phyloP scores from a whole-genome alignment of 352 stramenopile species.

The Pseudoperonospora humuli region DNA sequence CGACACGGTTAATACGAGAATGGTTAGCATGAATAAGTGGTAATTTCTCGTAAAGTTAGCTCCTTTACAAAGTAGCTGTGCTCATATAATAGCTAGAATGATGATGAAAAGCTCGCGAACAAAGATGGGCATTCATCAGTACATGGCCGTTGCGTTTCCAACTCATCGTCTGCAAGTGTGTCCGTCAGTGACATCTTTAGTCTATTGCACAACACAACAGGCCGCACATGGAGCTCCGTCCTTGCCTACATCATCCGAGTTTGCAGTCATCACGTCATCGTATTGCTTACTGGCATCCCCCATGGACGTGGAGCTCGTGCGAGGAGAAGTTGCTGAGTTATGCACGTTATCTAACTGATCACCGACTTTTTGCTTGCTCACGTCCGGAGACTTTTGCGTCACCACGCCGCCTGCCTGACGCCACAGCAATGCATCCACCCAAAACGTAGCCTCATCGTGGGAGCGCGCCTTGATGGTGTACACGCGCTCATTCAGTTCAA shows the following conservation, averaged over 20 bases:
- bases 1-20: conserved; percentile 5
- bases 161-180: conserved; percentile 7
- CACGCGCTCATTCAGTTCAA: conserved; percentile 85
- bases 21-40: conserved; percentile 28
- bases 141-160: conserved; percentile 14
- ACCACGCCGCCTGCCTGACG: conserved; percentile 72
- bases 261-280: conserved; percentile 10
- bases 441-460: conserved; percentile 80
- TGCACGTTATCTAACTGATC: conserved; percentile 30
- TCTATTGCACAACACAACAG: conserved; percentile 71
- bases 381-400: conserved; percentile 65
- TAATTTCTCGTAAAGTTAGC: conserved; percentile 26
- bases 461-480: conserved; percentile 87
- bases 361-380: conserved; percentile 30
- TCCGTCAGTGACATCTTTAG: conserved; percentile 5
- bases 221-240: conserved; percentile 38
- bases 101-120: conserved; percentile 11
- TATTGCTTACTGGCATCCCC: conserved; percentile 24
- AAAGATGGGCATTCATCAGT: conserved; percentile 10
- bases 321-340: conserved; percentile 7
- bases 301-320: conserved; percentile 20
- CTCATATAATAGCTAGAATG: conserved; percentile 27
- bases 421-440: conserved; percentile 83
- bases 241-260: conserved; percentile 33
- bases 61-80: conserved; percentile 16